phyloP scores from a whole-genome alignment of 2,329 filamentous ascomycete species.

The Fusarium fujikuroi region DNA sequence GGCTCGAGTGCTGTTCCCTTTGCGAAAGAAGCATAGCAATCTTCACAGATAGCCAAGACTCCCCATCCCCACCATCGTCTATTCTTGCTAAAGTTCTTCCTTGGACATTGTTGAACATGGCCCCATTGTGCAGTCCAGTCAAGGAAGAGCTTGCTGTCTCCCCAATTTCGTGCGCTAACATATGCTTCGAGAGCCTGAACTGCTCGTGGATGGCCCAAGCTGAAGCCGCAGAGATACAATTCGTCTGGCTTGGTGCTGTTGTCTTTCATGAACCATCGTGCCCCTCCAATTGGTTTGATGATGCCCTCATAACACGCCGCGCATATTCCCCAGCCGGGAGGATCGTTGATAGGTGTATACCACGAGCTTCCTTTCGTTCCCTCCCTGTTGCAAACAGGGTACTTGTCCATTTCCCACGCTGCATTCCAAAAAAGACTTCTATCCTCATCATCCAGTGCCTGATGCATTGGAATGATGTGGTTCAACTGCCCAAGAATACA shows the following conservation, averaged over 20 bases:
- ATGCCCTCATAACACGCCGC: conserved; percentile 50
- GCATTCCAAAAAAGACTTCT: conserved; percentile 50
- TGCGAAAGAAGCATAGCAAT: conserved; percentile 51
- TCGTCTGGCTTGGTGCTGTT: conserved; percentile 16
- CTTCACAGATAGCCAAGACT: conserved; percentile 50
- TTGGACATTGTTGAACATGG: conserved; percentile 43
- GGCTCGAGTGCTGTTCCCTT: conserved; percentile 43
- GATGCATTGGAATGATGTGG: conserved; percentile 45
- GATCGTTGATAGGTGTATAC: conserved; percentile 50
- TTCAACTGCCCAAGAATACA: conserved; percentile 49
- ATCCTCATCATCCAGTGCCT: conserved; percentile 46
- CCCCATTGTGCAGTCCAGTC: conserved; percentile 47
- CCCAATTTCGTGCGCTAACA: conserved; percentile 45
- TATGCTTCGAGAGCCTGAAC: conserved; percentile 37
- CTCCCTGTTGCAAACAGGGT: conserved; percentile 46
- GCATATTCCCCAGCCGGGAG: conserved; percentile 50
- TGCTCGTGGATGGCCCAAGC: conserved; percentile 45
- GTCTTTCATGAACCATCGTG: conserved; percentile 45
- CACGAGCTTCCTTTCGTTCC: conserved; percentile 48
- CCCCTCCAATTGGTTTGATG: conserved; percentile 46
- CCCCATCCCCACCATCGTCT: conserved; percentile 51
- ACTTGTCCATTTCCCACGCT: conserved; percentile 39
- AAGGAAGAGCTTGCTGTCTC: conserved; percentile 40
- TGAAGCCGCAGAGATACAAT: conserved; percentile 50
- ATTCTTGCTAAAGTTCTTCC: conserved; percentile 19